Evolutionary conservation across 2,329 filamentous ascomycete species (phyloP).

Genomic region (Penicillium sp.): DNA sequence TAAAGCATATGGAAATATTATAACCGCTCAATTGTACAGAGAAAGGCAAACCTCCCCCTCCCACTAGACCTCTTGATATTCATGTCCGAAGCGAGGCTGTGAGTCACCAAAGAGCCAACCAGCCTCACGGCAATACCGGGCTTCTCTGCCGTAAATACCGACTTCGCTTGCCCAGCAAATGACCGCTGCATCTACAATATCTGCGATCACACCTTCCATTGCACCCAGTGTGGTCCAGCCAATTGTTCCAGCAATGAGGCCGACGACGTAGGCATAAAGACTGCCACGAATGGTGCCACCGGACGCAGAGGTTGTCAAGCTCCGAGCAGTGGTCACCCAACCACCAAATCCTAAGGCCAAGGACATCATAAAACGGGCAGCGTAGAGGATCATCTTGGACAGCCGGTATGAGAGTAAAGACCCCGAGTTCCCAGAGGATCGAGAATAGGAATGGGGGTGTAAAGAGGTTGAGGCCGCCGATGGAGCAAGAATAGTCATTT

Average conservation of each 20-base stretch:
- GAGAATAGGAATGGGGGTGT: constrained; percentile 45
- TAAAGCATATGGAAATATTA: background rate
- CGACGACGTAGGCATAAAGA: constrained; percentile 91
- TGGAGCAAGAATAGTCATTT: constrained; percentile 76
- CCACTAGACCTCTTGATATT: constrained; percentile 20
- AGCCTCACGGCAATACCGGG: constrained; percentile 86
- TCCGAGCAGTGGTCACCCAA: constrained; percentile 91
- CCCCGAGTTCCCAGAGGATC: constrained; percentile 39
- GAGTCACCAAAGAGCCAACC: constrained; percentile 77
- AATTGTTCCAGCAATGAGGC: constrained; percentile 86
- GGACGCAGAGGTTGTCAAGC: constrained; percentile 61
- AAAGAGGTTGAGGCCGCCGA: constrained; percentile 66
- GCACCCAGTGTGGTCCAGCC: constrained; percentile 90
- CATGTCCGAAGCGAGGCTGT: constrained; percentile 12
- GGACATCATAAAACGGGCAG: constrained; percentile 87
- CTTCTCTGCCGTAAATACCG: constrained; percentile 59
- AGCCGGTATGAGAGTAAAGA: constrained; percentile 82
- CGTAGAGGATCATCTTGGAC: constrained; percentile 86
- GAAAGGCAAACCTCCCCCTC: background rate
- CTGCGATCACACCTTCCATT: constrained; percentile 83
- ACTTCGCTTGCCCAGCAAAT: constrained; percentile 94
- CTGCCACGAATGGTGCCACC: constrained; percentile 63
- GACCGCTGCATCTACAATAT: constrained; percentile 82
- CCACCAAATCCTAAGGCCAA: constrained; percentile 86
- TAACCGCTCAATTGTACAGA: constrained; percentile 3